Percentiles rank a stretch among this genome's conserved stretches.
Evolutionary conservation across 495 filamentous ascomycete genomes (phyloP).

Genomic region (Tuber umbilicatum): DNA sequence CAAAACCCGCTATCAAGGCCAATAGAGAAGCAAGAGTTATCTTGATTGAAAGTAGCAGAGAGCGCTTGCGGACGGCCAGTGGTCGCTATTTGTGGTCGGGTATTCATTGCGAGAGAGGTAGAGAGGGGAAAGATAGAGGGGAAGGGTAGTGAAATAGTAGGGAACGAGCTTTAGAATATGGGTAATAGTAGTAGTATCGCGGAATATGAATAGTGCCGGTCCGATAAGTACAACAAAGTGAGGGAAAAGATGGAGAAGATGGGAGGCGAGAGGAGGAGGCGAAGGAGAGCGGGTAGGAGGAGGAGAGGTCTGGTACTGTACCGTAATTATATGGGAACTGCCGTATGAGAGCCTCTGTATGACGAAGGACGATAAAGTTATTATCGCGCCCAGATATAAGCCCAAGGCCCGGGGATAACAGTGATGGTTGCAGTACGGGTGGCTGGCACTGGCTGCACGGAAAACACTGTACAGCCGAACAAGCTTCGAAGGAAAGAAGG

Average conservation of each 20-base stretch:
- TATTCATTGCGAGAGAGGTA: slow-evolving; percentile 64
- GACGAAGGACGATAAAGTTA: background rate
- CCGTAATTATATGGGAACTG: slow-evolving; percentile 4
- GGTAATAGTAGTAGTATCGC: background rate
- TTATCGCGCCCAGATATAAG: background rate
- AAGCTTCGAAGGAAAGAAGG: background rate
- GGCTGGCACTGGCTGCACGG: no score
- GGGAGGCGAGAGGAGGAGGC: slow-evolving; percentile 1
- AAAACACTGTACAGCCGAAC: background rate
- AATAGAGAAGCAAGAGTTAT: slow-evolving; percentile 80
- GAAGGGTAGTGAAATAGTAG: background rate
- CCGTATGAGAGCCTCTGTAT: background rate
- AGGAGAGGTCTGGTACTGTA: background rate
- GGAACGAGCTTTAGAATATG: background rate
- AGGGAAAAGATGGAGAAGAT: background rate
- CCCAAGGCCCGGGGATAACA: background rate
- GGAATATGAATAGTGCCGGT: background rate
- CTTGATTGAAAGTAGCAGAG: slow-evolving; percentile 78
- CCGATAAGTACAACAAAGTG: background rate
- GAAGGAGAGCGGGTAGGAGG: background rate
- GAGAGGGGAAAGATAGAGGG: slow-evolving; percentile 8
- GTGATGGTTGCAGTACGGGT: background rate
- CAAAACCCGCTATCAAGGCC: slow-evolving; percentile 81
- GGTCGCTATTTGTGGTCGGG: slow-evolving; percentile 73
- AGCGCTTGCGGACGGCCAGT: slow-evolving; percentile 68